Conservation (phyloP, 2,329 filamentous ascomycete genomes). For the Phialophora expanda region DNA sequence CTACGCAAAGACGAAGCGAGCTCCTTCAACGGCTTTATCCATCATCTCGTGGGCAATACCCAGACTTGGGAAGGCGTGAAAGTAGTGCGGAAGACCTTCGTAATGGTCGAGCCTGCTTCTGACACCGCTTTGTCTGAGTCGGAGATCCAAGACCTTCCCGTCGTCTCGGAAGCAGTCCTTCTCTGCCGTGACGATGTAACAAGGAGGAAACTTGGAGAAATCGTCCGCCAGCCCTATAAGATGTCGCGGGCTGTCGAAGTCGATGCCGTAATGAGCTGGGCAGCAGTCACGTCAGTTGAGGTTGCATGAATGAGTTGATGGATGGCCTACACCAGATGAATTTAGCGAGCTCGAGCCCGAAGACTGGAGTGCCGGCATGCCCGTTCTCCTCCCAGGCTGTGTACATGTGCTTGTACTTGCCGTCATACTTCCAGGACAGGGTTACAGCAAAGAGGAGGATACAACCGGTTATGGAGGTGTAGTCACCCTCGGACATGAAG, state of each 20-base stretch:
- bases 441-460: constrained; percentile 31
- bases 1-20: constrained; percentile 31
- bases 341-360: constrained; percentile 30
- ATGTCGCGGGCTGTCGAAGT: constrained; percentile 32
- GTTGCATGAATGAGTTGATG: neutral
- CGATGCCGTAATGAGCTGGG: constrained; percentile 32
- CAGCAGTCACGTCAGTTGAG: constrained; percentile 7
- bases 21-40: constrained; percentile 33
- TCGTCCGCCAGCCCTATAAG: constrained; percentile 32
- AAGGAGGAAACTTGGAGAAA: constrained; percentile 34
- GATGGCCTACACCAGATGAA: constrained; percentile 36
- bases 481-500: constrained; percentile 31
- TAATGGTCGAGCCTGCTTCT: constrained; percentile 54
- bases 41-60: constrained; percentile 32
- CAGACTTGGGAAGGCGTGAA: constrained; percentile 34
- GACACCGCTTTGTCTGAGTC: constrained; percentile 53
- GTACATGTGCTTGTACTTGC: constrained; percentile 33
- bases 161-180: constrained; percentile 56
- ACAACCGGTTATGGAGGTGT: constrained; percentile 28
- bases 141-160: constrained; percentile 57
- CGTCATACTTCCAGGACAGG: constrained; percentile 33
- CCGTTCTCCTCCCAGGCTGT: constrained; percentile 35
- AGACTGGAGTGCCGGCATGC: constrained; percentile 27
- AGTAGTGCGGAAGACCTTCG: constrained; percentile 51
- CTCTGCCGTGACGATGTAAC: constrained; percentile 34